Conservation (phyloP, 768 basidiomycete genomes). For the Hericium erinaceus region DNA sequence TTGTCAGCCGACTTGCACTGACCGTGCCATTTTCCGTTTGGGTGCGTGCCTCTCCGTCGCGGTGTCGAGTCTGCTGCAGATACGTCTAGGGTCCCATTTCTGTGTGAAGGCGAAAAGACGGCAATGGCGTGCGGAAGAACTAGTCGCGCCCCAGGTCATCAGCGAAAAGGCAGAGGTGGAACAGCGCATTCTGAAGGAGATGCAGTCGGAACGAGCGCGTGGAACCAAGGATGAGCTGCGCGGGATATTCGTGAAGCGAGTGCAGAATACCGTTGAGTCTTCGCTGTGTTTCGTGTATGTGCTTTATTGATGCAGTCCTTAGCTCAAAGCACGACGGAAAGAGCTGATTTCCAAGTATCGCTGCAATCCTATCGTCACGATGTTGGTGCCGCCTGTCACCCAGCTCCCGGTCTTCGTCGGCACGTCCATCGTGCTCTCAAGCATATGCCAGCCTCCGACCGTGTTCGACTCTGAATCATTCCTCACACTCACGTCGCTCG, state of each 20-base stretch:
- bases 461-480: constrained; percentile 75
- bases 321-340: constrained; percentile 48
- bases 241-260: constrained; percentile 2
- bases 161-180: constrained; percentile 11
- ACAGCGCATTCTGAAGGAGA: constrained; percentile 3
- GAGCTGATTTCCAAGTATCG: constrained; percentile 51
- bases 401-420: constrained; percentile 70
- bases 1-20: constrained; percentile 45
- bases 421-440: constrained; percentile 48
- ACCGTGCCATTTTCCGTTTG: constrained; percentile 70
- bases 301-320: constrained; percentile 1
- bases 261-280: constrained; percentile 7
- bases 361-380: constrained; percentile 49
- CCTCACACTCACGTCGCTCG: constrained; percentile 59
- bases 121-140: constrained; percentile 18
- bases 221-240: constrained; percentile 14
- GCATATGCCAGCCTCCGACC: constrained; percentile 45
- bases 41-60: constrained; percentile 34
- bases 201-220: constrained; percentile 4
- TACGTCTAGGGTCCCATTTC: not conserved
- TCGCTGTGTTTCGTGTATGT: not conserved
- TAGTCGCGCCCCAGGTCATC: constrained; percentile 15
- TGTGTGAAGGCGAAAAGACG: constrained; percentile 17
- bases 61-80: not conserved
- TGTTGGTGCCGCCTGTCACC: constrained; percentile 48